Evolutionary conservation across 306 rosid genomes (phyloP).

Genomic region (Vigna reflexopilosa): DNA sequence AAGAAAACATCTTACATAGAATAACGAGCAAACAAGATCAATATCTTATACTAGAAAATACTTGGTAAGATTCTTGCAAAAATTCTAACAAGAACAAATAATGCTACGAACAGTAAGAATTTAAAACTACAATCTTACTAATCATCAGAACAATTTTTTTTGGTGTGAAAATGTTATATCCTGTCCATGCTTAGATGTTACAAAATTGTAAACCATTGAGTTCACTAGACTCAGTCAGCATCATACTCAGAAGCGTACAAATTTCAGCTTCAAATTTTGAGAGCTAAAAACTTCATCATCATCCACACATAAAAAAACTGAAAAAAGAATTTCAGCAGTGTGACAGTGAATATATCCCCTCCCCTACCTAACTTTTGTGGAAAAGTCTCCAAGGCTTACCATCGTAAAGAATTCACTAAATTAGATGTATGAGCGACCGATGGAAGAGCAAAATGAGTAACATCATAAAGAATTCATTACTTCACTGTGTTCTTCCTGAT

Average conservation of each 20-base stretch:
- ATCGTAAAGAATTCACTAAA: slow-evolving; percentile 13
- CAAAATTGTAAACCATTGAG: background rate
- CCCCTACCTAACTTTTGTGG: background rate
- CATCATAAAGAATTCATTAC: background rate
- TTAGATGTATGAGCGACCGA: background rate
- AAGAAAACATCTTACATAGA: too few species aligned
- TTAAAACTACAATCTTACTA: background rate
- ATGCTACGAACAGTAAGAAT: too few species aligned
- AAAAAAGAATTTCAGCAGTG: slow-evolving; percentile 37
- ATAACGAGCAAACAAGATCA: too few species aligned
- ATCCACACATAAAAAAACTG: slow-evolving; percentile 1
- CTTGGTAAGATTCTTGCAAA: too few species aligned
- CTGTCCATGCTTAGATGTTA: slow-evolving; percentile 6
- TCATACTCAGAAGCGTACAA: background rate
- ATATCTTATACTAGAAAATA: too few species aligned
- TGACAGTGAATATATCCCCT: slow-evolving; percentile 8
- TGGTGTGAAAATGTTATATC: background rate
- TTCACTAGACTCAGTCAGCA: background rate
- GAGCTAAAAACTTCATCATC: background rate
- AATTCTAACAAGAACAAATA: too few species aligned
- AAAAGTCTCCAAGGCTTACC: slow-evolving; percentile 6
- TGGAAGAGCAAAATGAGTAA: slow-evolving; percentile 8
- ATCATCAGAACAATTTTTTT: background rate
- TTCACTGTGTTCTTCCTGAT: slow-evolving; percentile 22
- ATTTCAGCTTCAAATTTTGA: slow-evolving; percentile 12